Percentiles rank a stretch among this genome's conserved stretches.
Evolutionary conservation across 495 filamentous ascomycete genomes (phyloP).

Genomic region (Clavariopsis aquatica): DNA sequence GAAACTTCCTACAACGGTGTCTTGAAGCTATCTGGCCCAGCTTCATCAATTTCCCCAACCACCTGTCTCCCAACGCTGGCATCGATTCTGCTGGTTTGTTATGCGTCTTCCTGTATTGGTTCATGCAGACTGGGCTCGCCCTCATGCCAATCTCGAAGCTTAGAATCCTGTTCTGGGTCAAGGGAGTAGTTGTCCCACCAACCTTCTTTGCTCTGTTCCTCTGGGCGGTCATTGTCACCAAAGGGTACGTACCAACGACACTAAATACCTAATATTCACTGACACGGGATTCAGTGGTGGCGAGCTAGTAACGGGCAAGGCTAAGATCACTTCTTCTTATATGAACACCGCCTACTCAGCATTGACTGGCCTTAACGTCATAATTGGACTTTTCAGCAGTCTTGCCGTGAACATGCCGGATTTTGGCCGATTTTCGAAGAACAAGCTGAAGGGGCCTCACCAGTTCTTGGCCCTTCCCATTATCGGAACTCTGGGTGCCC

Average conservation of each 20-base stretch:
- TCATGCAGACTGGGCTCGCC: constrained; percentile 48
- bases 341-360: constrained; percentile 49
- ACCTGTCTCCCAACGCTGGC: constrained; percentile 48
- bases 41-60: constrained; percentile 57
- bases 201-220: constrained; percentile 41
- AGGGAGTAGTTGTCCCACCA: constrained; percentile 38
- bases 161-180: constrained; percentile 38
- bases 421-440: constrained; percentile 47
- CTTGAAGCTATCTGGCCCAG: constrained; percentile 71
- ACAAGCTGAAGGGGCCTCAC: constrained; percentile 42
- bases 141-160: constrained; percentile 40
- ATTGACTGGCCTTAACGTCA: constrained; percentile 50
- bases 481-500: constrained; percentile 47
- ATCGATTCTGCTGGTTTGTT: constrained; percentile 53
- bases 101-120: constrained; percentile 55
- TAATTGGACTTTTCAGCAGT: constrained; percentile 50
- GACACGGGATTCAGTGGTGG: constrained; percentile 21
- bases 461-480: constrained; percentile 49
- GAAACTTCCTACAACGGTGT: constrained; percentile 49
- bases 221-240: constrained; percentile 38
- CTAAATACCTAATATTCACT: neutral
- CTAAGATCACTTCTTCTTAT: constrained; percentile 45
- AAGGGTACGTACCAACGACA: constrained; percentile 16
- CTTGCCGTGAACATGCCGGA: constrained; percentile 52
- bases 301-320: constrained; percentile 44